Evolutionary conservation across 2,329 filamentous ascomycete species (phyloP).

Genomic region (Ceratocystiopsis minuta): DNA sequence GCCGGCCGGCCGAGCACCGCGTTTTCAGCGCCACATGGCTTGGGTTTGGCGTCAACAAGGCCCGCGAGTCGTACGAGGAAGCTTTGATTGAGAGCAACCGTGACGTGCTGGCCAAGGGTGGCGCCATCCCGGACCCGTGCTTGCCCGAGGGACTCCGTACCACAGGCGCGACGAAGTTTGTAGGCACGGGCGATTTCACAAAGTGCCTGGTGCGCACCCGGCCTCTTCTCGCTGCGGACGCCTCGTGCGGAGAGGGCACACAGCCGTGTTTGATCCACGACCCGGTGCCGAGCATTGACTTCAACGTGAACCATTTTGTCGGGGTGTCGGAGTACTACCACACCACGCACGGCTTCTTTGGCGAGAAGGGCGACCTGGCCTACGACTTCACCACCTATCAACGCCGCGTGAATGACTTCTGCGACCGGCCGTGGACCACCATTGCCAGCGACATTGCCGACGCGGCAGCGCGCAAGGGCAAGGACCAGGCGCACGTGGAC

Average conservation of each 20-base stretch:
- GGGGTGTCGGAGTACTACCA: slow-evolving; percentile 99
- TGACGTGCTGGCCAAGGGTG: slow-evolving; percentile 22
- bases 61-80: slow-evolving; percentile 68
- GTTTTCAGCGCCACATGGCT: slow-evolving; percentile 96
- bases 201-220: slow-evolving; percentile 70
- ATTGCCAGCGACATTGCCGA: slow-evolving; percentile 41
- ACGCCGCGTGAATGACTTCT: slow-evolving; percentile 67
- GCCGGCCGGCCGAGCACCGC: slow-evolving; percentile 58
- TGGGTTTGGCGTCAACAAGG: slow-evolving; percentile 91
- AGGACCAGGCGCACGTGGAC: slow-evolving; percentile 29
- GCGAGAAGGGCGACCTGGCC: slow-evolving; percentile 55
- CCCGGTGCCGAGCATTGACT: slow-evolving; percentile 89
- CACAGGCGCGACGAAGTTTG: slow-evolving; percentile 29
- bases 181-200: slow-evolving; percentile 75
- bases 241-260: slow-evolving; percentile 48
- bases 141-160: slow-evolving; percentile 61
- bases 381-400: slow-evolving; percentile 91
- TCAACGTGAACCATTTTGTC: slow-evolving; percentile 92
- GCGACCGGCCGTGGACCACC: slow-evolving; percentile 60
- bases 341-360: slow-evolving; percentile 88
- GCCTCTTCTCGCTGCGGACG: slow-evolving; percentile 77
- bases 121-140: slow-evolving; percentile 78
- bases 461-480: too few relatives aligned
- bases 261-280: slow-evolving; percentile 79
- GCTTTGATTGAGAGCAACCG: slow-evolving; percentile 49